Conservation (phyloP, 768 basidiomycete genomes). For the Mycena filopes region DNA sequence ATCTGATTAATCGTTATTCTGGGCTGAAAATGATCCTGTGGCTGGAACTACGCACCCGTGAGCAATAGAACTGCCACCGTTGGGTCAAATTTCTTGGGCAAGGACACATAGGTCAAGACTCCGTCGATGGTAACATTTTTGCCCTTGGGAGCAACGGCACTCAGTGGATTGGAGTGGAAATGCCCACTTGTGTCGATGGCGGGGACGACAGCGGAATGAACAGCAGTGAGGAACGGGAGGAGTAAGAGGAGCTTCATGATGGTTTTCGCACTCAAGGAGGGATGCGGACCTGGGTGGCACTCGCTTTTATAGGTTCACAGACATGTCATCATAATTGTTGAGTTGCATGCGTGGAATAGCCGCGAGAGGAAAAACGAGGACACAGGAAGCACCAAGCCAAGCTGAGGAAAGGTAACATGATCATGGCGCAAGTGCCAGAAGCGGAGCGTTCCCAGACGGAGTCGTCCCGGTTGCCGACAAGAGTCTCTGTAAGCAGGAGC, state of each 20-base stretch:
- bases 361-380: background rate
- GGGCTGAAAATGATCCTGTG: background rate
- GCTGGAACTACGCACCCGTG: slow-evolving; percentile 10
- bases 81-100: slow-evolving; percentile 29
- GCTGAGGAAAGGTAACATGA: slow-evolving; percentile 11
- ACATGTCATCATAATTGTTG: too few relatives aligned
- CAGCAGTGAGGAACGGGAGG: slow-evolving; percentile 17
- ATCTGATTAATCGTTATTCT: background rate
- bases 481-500: too few relatives aligned
- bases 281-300: too few relatives aligned
- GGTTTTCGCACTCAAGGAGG: background rate
- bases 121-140: slow-evolving; percentile 34
- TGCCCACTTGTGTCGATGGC: background rate
- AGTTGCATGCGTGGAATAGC: background rate
- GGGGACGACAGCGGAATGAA: slow-evolving; percentile 10
- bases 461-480: too few relatives aligned
- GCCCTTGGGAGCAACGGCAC: slow-evolving; percentile 11
- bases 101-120: slow-evolving; percentile 29
- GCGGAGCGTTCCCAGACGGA: too few relatives aligned
- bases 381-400: background rate
- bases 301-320: too few relatives aligned
- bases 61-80: slow-evolving; percentile 27
- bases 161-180: slow-evolving; percentile 5
- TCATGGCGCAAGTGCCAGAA: background rate
- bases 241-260: background rate